phyloP scores from a whole-genome alignment of 495 filamentous ascomycete genomes.

The Cladorrhinum samala region DNA sequence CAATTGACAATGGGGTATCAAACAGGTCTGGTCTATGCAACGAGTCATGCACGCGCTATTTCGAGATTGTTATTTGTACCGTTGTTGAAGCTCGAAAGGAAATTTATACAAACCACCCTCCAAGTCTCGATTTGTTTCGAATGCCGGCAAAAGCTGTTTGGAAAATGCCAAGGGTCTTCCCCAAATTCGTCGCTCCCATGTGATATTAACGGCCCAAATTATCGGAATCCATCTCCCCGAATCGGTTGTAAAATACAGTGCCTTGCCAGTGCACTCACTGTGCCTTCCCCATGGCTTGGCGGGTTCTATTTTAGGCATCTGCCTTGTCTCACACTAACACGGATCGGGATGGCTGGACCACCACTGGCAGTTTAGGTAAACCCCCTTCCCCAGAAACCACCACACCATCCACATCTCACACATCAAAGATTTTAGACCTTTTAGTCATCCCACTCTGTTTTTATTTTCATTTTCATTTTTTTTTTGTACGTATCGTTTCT shows the following conservation, averaged over 20 bases:
- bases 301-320: not conserved
- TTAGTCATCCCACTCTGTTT: not conserved
- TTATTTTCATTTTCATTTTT: not conserved
- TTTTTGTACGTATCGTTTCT: not conserved
- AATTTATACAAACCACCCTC: no score
- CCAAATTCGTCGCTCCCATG: no score
- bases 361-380: not conserved
- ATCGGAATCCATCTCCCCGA: not conserved
- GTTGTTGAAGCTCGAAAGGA: no score
- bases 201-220: not conserved
- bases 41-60: no score
- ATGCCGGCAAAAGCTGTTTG: no score
- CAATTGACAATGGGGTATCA: no score
- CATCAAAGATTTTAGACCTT: not conserved
- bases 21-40: no score
- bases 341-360: not conserved
- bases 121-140: no score
- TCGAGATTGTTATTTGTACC: no score
- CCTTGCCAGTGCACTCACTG: not conserved
- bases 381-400: not conserved
- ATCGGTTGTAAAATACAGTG: not conserved
- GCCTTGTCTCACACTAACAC: not conserved
- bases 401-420: not conserved
- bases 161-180: no score
- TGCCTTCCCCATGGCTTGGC: not conserved